Conservation (phyloP, 2,329 filamentous ascomycete genomes). For the Colletotrichum neosansevieriae region DNA sequence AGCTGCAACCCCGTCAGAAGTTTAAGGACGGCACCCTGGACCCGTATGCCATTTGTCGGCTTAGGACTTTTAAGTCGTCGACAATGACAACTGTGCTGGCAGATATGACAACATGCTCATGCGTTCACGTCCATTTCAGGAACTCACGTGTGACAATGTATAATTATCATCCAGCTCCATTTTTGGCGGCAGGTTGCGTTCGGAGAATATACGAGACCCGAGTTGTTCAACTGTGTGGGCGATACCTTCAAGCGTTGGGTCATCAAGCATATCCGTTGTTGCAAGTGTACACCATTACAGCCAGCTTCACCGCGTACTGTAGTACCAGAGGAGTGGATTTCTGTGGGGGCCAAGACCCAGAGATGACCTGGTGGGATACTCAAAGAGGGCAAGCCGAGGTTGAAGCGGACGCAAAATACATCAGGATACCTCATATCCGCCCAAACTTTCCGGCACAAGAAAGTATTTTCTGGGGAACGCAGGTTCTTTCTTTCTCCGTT, state of each 20-base stretch:
- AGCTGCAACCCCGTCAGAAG: slow-evolving; percentile 12
- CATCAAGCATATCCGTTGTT: slow-evolving; percentile 21
- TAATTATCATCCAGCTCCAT: not conserved
- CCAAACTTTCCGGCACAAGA: not conserved
- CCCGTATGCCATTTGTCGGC: slow-evolving; percentile 11
- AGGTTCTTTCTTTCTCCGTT: slow-evolving; percentile 1
- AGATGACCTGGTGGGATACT: not conserved
- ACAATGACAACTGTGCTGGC: not conserved
- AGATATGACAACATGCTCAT: slow-evolving; percentile 1
- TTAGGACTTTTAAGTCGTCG: not conserved
- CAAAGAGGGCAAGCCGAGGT: slow-evolving; percentile 17
- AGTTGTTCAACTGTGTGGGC: slow-evolving; percentile 3
- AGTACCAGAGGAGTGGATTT: too few species aligned
- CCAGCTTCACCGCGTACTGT: not conserved
- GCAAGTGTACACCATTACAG: not conserved
- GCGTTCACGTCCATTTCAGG: not conserved
- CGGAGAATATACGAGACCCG: slow-evolving; percentile 23
- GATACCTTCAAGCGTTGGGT: not conserved
- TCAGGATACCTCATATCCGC: not conserved
- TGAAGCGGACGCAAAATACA: not conserved
- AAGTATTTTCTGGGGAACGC: not conserved
- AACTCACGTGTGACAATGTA: not conserved
- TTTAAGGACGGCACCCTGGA: not conserved
- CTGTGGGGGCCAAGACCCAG: slow-evolving; percentile 23
- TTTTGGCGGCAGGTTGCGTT: slow-evolving; percentile 17